Base-by-base conservation (phyloP, 2,329 filamentous ascomycete species). In the Talaromyces sp. region DNA sequence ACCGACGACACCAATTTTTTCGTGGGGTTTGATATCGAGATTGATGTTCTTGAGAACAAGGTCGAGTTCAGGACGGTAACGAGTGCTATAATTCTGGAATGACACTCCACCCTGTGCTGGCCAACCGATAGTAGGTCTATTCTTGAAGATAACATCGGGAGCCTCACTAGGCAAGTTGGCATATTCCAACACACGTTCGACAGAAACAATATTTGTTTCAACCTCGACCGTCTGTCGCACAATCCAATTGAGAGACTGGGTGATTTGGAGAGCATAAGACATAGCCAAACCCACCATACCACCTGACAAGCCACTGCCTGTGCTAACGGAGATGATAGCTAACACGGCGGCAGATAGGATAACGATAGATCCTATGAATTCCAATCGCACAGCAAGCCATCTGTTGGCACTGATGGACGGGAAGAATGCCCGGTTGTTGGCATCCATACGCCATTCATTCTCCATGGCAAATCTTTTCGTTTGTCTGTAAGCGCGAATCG, bases 161-260 rank as follows among this genome's bases (percentile, higher is more conserved):
- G 95, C 94, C 81, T 99, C 95, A 77, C 90, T 95, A 31, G 94
- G 93, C 68, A 99, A 85, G 60, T 87, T 86, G 65, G 94, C 92
- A 80, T 99, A 99, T 79, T 99, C 96, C 59, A 99, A 88, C 57
- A 99, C 93, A 74, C 95, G 90, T 84, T 99, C 95, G 43, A 99
- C 95, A 10, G 94, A 97, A 54, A 99, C 94, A 73, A 99, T 99
- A 79, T 99, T 99, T n/a, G 94, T 98, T 83, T 99, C 96, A n/a
- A 99, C 95, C 79, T 99, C 96, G 39, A 99, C 95, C 0, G 93
- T 97, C 80, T 99, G 95, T 66, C 96, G 89, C 61, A 99, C 95
- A 73, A 99, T 97, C 95, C 95, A 99, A 82, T 98, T 99, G 73
- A 99, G 86, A 41, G 93, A 97, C 70, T 94, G 91, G 1, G 95